Evolutionary conservation across 768 basidiomycete genomes (phyloP), one percentile per base, ranked within the genome.

Genomic region (Wakefieldia striispora): DNA sequence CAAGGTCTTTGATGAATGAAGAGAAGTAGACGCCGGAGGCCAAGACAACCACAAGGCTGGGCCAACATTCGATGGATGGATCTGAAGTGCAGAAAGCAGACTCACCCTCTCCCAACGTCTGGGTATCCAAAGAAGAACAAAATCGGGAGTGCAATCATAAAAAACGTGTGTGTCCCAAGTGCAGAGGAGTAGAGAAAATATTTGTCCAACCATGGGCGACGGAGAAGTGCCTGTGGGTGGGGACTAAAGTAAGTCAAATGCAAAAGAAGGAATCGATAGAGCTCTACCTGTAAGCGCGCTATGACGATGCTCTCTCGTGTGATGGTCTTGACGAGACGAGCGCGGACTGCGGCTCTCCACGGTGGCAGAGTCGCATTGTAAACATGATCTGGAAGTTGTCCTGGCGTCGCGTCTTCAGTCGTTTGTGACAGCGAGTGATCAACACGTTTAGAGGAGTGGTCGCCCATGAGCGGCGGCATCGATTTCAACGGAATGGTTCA

Each of bases 81-180:
- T 24, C 17, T 2, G 29, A 13, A 10, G 9, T 12, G 9, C 14
- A 2, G 27, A 34, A 40, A 6, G 27, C 1, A 6, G 3, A 74
- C 84, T 55, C 62, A 92, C 91, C 84, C 91, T 60, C 82, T 68
- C 12, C 87, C 92, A 36, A 84, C 71, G 36, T 84, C 78, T 3
- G 71, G 72, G 55, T 83, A 78, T 0, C 95, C 95, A 62, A 95
- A 97, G 75, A 94, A 97, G 61, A 88, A 95, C 53, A 91, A 76
- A 0, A 83, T 73, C 0, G 95, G 95, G 6, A 99, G 72, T 52
- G 88, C 78, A 27, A 83, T 80, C 87, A 95, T 91, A 77, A 98
- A 97, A 71, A 94, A 97, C 0, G 88, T 92, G 59, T 93, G 92
- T 1, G 90, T 91, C 0, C 82, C 92, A 10, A 91, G 73, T 0